Conservation (phyloP, 208 protist species). For the Acanthamoeba castellanii region DNA sequence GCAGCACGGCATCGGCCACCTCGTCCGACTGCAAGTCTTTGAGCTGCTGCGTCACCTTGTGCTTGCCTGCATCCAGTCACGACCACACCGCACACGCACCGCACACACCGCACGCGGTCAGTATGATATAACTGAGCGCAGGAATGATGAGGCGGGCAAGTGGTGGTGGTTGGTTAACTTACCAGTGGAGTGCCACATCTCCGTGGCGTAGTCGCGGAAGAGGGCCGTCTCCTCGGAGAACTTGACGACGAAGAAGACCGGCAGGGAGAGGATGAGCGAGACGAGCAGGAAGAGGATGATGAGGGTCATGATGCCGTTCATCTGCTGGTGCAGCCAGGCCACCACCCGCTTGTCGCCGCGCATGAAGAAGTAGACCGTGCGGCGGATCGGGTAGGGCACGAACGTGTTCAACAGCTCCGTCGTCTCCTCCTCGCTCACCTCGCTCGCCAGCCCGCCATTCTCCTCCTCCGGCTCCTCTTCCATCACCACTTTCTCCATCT, state of each 20-base stretch:
- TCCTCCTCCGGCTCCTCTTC: neutral
- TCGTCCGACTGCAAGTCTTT: conserved; percentile 34
- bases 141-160: no score
- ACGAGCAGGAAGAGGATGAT: conserved; percentile 62
- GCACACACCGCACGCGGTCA: no score
- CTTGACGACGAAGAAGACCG: conserved; percentile 62
- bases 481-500: neutral
- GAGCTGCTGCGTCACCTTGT: conserved; percentile 21
- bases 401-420: conserved; percentile 22
- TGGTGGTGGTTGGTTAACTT: neutral
- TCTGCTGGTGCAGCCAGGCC: conserved; percentile 18
- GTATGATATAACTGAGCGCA: neutral
- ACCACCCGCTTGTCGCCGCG: conserved; percentile 15
- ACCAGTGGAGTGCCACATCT: conserved; percentile 39
- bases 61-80: conserved; percentile 37
- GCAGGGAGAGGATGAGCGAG: neutral
- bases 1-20: neutral
- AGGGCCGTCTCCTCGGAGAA: conserved; percentile 41
- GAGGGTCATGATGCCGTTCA: conserved; percentile 63
- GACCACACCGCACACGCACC: no score
- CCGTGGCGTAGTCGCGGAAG: neutral
- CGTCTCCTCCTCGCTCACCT: conserved; percentile 12
- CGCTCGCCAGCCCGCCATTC: neutral
- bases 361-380: neutral
- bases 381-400: neutral